Percentiles rank a stretch among this genome's conserved stretches.
Conservation (phyloP, 2,329 filamentous ascomycete genomes). For the Elsinoe fawcettii region DNA sequence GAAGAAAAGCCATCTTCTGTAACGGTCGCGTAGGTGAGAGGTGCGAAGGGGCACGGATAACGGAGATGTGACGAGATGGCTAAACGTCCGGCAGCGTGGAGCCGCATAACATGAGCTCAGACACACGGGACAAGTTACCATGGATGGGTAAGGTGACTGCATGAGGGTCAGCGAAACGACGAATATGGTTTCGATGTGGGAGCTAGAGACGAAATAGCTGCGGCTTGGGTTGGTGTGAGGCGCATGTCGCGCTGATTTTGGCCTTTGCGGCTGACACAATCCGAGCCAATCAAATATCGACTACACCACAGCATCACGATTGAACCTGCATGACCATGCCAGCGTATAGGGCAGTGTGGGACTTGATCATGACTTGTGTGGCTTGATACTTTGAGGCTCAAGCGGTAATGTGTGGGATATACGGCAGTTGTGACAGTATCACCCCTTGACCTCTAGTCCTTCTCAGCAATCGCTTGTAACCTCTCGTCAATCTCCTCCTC, state of each 20-base stretch:
- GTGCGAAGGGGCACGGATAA: background rate
- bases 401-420: background rate
- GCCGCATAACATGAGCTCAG: background rate
- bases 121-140: background rate
- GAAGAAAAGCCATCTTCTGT: slow-evolving; percentile 8
- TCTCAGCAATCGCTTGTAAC: slow-evolving; percentile 95
- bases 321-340: slow-evolving; percentile 14
- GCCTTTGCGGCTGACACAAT: slow-evolving; percentile 4
- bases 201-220: slow-evolving; percentile 2
- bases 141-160: slow-evolving; percentile 6
- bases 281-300: background rate
- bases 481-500: slow-evolving; percentile 98
- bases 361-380: slow-evolving; percentile 1
- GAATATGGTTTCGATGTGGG: background rate
- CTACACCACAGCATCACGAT: background rate
- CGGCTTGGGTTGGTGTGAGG: background rate
- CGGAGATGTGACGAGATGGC: slow-evolving; percentile 10
- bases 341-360: slow-evolving; percentile 1
- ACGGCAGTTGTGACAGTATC: slow-evolving; percentile 6
- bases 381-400: background rate
- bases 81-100: background rate
- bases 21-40: slow-evolving; percentile 10
- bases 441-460: slow-evolving; percentile 60
- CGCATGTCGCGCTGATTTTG: slow-evolving; percentile 1
- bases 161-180: background rate